phyloP scores from a whole-genome alignment of 768 basidiomycete genomes.

The Naganishia antarctica region DNA sequence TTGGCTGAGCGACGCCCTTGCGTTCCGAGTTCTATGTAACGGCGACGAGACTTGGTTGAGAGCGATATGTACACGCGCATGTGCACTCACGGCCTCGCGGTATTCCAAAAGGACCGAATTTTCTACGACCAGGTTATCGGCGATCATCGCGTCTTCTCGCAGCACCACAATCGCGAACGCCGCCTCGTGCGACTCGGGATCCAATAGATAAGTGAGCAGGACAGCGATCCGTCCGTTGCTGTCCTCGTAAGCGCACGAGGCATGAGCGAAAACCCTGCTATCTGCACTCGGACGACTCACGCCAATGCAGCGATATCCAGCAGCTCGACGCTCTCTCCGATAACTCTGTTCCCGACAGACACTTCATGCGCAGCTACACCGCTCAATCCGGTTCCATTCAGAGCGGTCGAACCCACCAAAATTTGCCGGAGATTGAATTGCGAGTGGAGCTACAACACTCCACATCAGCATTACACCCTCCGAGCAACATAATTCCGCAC shows the following conservation, averaged over 20 bases:
- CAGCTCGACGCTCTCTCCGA: background rate
- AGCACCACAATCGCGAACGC: slow-evolving; percentile 9
- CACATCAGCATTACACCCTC: background rate
- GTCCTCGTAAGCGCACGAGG: background rate
- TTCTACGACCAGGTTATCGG: slow-evolving; percentile 5
- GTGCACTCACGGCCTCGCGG: background rate
- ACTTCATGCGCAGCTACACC: background rate
- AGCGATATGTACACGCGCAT: background rate
- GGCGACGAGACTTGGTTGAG: background rate
- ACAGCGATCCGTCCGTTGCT: slow-evolving; percentile 10
- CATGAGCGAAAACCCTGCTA: too few relatives aligned
- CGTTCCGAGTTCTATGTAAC: background rate
- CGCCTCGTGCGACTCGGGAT: background rate
- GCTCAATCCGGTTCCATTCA: background rate
- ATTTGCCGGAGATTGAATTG: slow-evolving; percentile 9
- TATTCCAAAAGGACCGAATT: background rate
- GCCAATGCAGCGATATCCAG: slow-evolving; percentile 13
- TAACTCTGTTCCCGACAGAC: too few relatives aligned
- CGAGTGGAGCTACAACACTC: background rate
- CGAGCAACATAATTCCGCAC: too few relatives aligned
- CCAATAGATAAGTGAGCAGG: background rate
- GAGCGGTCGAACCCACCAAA: background rate
- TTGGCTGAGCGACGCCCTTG: background rate
- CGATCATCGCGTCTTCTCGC: slow-evolving; percentile 7
- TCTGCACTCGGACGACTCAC: too few relatives aligned